These are phyloP conservation scores for Aureobasidium sp. DNA, from an alignment of 2,329 filamentous ascomycete species.

Conservation along the genomic window DNA sequence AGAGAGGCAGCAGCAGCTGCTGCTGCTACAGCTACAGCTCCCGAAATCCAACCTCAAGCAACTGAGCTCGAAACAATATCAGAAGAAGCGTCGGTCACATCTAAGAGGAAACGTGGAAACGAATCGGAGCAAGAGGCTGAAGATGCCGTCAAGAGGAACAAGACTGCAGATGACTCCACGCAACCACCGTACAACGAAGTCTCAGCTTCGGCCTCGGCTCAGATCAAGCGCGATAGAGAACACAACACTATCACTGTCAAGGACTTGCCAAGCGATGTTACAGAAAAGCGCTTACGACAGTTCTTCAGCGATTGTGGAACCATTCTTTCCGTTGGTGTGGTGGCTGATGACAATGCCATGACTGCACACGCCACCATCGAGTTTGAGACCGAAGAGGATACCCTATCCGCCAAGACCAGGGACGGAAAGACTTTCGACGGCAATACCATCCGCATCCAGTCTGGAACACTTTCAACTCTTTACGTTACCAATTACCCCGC, in stretches of 20 bases:
- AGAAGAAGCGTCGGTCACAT: constrained; percentile 21
- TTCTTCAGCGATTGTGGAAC: constrained; percentile 89
- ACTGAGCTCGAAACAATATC: constrained; percentile 25
- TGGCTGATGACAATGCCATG: constrained; percentile 53
- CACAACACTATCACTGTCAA: constrained; percentile 77
- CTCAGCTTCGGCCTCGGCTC: constrained; percentile 25
- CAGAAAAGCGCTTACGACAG: constrained; percentile 67
- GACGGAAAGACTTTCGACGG: constrained; percentile 73
- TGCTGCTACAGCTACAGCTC: constrained; percentile 48
- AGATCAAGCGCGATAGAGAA: constrained; percentile 74
- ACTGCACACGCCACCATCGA: constrained; percentile 71
- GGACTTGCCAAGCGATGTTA: constrained; percentile 62
- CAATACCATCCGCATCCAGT: constrained; percentile 61
- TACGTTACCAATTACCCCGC: constrained; percentile 89
- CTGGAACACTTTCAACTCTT: constrained; percentile 71
- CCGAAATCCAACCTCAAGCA: constrained; percentile 14
- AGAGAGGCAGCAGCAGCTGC: constrained; percentile 59
- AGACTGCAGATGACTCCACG: constrained; percentile 30
- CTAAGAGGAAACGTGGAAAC: constrained; percentile 69
- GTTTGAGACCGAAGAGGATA: constrained; percentile 73
- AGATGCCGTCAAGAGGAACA: constrained; percentile 58
- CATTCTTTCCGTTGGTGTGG: constrained; percentile 67
- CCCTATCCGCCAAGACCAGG: constrained; percentile 68
- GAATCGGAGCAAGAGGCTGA: constrained; percentile 43
- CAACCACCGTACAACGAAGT: constrained; percentile 23